A percentile compares a stretch with the other conserved stretches of the same genome.
Evolutionary conservation across 495 filamentous ascomycete genomes (phyloP).

Genomic region (Lichenothelia convexa): DNA sequence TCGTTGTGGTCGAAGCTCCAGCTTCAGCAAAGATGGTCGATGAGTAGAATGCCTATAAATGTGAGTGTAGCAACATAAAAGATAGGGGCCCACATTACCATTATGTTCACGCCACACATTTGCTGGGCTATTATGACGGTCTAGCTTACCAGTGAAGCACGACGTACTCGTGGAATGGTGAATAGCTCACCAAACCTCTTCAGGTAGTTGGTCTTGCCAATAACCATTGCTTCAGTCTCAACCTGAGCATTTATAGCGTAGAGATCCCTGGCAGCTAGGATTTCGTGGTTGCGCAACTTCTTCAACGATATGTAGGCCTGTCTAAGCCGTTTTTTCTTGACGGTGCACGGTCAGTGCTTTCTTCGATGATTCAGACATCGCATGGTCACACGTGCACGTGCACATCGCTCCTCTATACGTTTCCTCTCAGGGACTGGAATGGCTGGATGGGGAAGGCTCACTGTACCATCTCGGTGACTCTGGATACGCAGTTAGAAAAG

Average conservation of each 20-base stretch:
- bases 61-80: conserved; percentile 24
- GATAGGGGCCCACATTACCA: background rate
- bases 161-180: conserved; percentile 47
- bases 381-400: conserved; percentile 9
- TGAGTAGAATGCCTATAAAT: conserved; percentile 79
- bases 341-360: conserved; percentile 4
- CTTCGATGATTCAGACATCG: conserved; percentile 10
- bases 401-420: conserved; percentile 14
- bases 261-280: conserved; percentile 10
- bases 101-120: conserved; percentile 47
- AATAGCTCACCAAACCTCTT: conserved; percentile 46
- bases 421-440: conserved; percentile 1
- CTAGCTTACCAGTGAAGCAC: conserved; percentile 46
- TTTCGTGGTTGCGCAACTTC: conserved; percentile 7
- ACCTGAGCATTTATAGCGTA: conserved; percentile 10
- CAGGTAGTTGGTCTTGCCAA: conserved; percentile 22
- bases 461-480: conserved; percentile 10
- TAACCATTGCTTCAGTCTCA: background rate
- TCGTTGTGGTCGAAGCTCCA: conserved; percentile 34
- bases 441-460: conserved; percentile 12
- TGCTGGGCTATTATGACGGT: conserved; percentile 58
- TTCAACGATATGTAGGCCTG: conserved; percentile 6
- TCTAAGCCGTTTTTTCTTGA: conserved; percentile 3
- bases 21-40: conserved; percentile 53
- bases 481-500: conserved; percentile 7